Percentiles rank a stretch among this genome's conserved stretches.
phyloP scores from a whole-genome alignment of 2,329 filamentous ascomycete genomes.

The Claviceps quebecensis region DNA sequence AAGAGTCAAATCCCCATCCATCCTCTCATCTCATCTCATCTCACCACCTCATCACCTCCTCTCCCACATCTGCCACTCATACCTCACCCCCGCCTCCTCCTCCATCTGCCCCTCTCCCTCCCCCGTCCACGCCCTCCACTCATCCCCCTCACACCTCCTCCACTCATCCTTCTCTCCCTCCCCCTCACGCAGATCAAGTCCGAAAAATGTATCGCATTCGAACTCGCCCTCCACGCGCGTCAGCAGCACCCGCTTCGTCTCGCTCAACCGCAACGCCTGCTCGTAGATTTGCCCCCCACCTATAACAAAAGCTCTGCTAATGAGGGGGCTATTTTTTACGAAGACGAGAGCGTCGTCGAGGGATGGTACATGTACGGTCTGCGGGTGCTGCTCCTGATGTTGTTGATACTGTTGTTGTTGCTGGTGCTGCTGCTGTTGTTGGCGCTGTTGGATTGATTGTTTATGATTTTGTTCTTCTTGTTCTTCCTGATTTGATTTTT shows the following conservation, averaged over 20 bases:
- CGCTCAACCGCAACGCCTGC: conserved; percentile 45
- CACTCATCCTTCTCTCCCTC: conserved; percentile 30
- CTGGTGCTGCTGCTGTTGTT: background rate
- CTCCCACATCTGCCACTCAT: conserved; percentile 66
- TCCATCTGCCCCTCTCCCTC: conserved; percentile 30
- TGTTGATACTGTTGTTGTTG: background rate
- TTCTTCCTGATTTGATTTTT: too few species aligned
- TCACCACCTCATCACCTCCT: conserved; percentile 17
- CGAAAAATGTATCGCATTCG: conserved; percentile 65
- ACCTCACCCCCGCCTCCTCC: conserved; percentile 47
- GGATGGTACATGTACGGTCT: conserved; percentile 44
- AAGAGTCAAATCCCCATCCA: too few species aligned
- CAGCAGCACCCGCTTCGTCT: conserved; percentile 50
- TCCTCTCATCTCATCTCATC: too few species aligned
- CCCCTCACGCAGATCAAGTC: conserved; percentile 36
- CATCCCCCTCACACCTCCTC: conserved; percentile 35
- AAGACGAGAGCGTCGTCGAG: conserved; percentile 43
- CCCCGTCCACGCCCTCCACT: conserved; percentile 50
- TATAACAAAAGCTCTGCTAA: conserved; percentile 66
- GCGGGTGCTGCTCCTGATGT: background rate
- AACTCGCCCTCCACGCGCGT: conserved; percentile 56
- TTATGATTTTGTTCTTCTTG: too few species aligned
- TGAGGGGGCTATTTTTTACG: conserved; percentile 21
- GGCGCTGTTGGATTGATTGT: too few species aligned
- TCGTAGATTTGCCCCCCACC: conserved; percentile 79